These are phyloP conservation scores for Fusarium continuum DNA, from an alignment of 2,329 filamentous ascomycete species.

Conservation along the genomic window DNA sequence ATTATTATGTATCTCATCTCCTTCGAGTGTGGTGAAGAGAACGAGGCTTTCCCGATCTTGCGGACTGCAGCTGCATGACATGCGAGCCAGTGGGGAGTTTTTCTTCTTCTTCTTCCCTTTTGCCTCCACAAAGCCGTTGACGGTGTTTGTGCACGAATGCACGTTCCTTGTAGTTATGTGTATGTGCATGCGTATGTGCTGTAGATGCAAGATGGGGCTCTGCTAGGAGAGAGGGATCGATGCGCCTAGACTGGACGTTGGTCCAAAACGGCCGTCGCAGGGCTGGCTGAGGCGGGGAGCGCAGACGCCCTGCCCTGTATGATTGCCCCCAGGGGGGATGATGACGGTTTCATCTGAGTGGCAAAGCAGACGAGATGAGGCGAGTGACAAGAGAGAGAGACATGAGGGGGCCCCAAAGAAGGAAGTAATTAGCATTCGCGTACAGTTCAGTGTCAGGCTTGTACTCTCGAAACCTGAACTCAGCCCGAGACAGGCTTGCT, in stretches of 20 bases:
- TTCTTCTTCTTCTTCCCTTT: not conserved
- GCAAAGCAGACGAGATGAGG: conserved; percentile 21
- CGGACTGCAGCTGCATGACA: conserved; percentile 20
- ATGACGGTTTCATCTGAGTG: conserved; percentile 37
- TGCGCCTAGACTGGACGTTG: conserved; percentile 7
- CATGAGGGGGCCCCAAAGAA: not conserved
- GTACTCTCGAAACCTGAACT: conserved; percentile 18
- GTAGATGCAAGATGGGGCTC: conserved; percentile 38
- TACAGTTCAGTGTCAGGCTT: conserved; percentile 15
- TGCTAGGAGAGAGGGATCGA: conserved; percentile 25
- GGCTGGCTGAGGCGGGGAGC: conserved; percentile 22
- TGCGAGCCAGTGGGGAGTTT: conserved; percentile 26
- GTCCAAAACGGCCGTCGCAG: conserved; percentile 20
- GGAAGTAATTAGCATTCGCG: conserved; percentile 16
- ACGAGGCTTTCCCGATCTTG: conserved; percentile 5
- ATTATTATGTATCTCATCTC: too few species aligned
- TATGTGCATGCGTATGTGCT: conserved; percentile 1
- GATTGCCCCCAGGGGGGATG: not conserved
- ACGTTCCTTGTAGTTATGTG: conserved; percentile 30
- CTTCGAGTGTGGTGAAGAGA: not conserved
- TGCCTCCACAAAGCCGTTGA: conserved; percentile 32
- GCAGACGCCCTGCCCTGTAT: conserved; percentile 2
- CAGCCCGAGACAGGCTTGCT: conserved; percentile 29
- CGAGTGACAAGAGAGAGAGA: conserved; percentile 17
- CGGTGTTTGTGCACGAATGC: conserved; percentile 23